Percentiles rank a stretch among this genome's conserved stretches.
These are phyloP conservation scores for Sanghuangporus weigelae DNA, from an alignment of 1,284 basidiomycete genomes.

Conservation along the genomic window DNA sequence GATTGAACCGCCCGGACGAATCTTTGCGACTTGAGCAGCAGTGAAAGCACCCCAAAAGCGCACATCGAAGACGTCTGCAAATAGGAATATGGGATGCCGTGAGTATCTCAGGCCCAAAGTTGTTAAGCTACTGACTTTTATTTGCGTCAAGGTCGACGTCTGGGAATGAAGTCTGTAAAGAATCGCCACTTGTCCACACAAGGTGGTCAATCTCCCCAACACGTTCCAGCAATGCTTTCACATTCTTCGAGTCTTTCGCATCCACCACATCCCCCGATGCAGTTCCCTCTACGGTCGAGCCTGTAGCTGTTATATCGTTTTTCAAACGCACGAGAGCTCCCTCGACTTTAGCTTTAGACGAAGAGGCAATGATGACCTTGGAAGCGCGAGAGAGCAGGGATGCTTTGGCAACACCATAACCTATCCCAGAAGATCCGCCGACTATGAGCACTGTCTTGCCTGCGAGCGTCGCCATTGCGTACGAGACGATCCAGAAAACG, in stretches of 20 bases:
- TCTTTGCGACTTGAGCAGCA: slow-evolving; percentile 19
- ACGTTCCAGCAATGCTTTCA: slow-evolving; percentile 14
- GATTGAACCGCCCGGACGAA: slow-evolving; percentile 18
- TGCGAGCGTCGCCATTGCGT: slow-evolving; percentile 4
- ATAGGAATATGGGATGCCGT: slow-evolving; percentile 2
- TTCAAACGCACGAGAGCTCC: slow-evolving; percentile 6
- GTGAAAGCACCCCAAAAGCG: slow-evolving; percentile 22
- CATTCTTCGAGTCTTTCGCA: slow-evolving; percentile 4
- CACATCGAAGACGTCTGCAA: slow-evolving; percentile 19
- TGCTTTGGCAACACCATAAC: slow-evolving; percentile 15
- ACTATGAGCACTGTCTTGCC: slow-evolving; percentile 13
- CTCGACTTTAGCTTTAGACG: slow-evolving; percentile 7
- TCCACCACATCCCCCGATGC: slow-evolving; percentile 17
- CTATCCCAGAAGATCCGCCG: slow-evolving; percentile 17
- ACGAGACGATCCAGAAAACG: no score
- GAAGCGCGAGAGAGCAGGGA: slow-evolving; percentile 10
- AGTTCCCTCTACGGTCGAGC: not conserved
- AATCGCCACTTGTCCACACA: slow-evolving; percentile 21
- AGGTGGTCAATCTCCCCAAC: slow-evolving; percentile 21
- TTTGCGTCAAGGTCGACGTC: slow-evolving; percentile 12
- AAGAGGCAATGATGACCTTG: slow-evolving; percentile 17
- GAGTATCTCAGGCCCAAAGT: slow-evolving; percentile 21
- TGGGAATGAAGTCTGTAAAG: slow-evolving; percentile 1
- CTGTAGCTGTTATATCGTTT: not conserved
- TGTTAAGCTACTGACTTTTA: slow-evolving; percentile 9